Base-by-base conservation (phyloP, 305 asterid genomes). In the Coffea humblotiana region DNA sequence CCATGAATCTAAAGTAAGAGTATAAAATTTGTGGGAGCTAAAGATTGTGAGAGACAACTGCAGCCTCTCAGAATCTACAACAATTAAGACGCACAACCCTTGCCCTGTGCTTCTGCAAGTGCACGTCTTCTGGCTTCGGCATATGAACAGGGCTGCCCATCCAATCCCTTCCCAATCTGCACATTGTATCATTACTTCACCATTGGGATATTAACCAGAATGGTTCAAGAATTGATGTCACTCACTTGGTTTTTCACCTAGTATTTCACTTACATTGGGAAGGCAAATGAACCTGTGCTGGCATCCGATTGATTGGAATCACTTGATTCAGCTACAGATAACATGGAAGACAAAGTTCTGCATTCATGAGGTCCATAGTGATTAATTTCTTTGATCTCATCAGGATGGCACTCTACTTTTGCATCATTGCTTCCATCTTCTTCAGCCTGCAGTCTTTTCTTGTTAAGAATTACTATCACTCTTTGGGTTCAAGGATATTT, bases 71-170 rank as follows among this genome's bases (percentile, higher is more conserved):
- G 83, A 92, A 91, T 80, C 90, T 88, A 77, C 95, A 92, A 78
- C 96, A 91, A 60, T 87, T 90, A 37, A 85, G 79, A 75, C 81
- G 78, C 72, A 78, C 75, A n/a, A 85, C 81, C 77, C 84, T 58
- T n/a, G 77, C 73, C 74, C 69, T 87, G 35, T 85, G 83, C 71
- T 78, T 81, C 79, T 78, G 74, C 18, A 48, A 72, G 35, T 76
- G 82, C 18, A 81, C 75, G n/a, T 75, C 79, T 52, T 87, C 88
- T 40, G 91, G 81, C 80, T 82, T 89, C 21, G 98, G 97, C 97
- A 95, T 88, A 77, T 87, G 92, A 80, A 88, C 97, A 37, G 97
- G 99, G 89, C 99, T 95, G 29, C 96, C 97, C 71, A 87, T 90
- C 97, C 94, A 86, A 67, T 95, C 97, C 84, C 83, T 80, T 14